Percentiles rank a stretch among this genome's conserved stretches.
These are phyloP conservation scores for Penicillium daleae DNA, from an alignment of 495 filamentous ascomycete genomes.

Conservation along the genomic window DNA sequence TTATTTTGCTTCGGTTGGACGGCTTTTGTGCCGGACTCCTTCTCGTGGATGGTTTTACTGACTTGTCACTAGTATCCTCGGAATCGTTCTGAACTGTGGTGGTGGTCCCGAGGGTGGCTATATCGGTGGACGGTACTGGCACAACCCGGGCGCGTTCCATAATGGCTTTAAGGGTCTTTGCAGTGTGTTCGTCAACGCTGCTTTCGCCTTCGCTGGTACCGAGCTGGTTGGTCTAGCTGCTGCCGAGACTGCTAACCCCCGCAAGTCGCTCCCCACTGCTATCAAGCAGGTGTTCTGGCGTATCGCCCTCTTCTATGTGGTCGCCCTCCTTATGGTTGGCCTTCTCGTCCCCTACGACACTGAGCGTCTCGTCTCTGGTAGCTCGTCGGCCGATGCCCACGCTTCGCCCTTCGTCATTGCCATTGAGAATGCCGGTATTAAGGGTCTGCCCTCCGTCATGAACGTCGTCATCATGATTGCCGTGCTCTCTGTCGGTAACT, in stretches of 20 bases:
- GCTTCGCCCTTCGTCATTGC: conserved; percentile 91
- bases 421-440: conserved; percentile 78
- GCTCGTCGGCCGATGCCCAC: conserved; percentile 62
- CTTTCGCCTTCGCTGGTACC: conserved; percentile 90
- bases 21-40: neutral
- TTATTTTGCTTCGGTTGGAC: too few species aligned
- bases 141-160: conserved; percentile 84
- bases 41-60: conserved; percentile 10
- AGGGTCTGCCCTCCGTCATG: conserved; percentile 78
- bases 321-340: conserved; percentile 73
- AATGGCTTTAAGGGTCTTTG: conserved; percentile 95
- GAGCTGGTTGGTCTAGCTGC: conserved; percentile 92
- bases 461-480: conserved; percentile 89
- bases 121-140: conserved; percentile 84
- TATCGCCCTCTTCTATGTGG: conserved; percentile 85
- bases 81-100: conserved; percentile 77
- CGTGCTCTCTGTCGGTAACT: conserved; percentile 86
- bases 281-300: conserved; percentile 97
- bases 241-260: conserved; percentile 84
- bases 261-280: conserved; percentile 82
- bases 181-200: conserved; percentile 89
- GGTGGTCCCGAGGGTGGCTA: conserved; percentile 76
- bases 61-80: conserved; percentile 62
- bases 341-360: conserved; percentile 75
- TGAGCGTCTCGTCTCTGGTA: conserved; percentile 56